A percentile compares a stretch with the other conserved stretches of the same genome.
Conservation (phyloP, 257 asterid genomes). For the Forsythia suspensa region DNA sequence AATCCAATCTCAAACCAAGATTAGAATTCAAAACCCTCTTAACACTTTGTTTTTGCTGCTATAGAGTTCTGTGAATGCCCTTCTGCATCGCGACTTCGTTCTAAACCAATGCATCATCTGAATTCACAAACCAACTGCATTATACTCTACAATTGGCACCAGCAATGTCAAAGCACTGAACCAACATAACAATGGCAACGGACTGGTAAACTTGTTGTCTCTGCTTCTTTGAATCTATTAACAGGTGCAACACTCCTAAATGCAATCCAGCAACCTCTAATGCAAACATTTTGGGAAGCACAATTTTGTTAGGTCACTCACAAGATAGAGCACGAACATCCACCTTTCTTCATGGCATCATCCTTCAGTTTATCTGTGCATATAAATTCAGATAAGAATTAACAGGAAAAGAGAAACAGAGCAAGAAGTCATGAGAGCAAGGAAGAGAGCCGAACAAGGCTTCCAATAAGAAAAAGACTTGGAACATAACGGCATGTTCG, state of each 20-base stretch:
- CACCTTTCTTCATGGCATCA: conserved; percentile 52
- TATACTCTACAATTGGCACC: conserved; percentile 7
- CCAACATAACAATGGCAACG: conserved; percentile 5
- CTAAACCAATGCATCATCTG: neutral
- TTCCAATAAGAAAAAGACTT: neutral
- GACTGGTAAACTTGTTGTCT: conserved; percentile 9
- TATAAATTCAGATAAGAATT: neutral
- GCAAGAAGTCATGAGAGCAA: neutral
- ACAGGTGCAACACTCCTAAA: conserved; percentile 35
- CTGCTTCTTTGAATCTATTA: conserved; percentile 30
- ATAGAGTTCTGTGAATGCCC: neutral
- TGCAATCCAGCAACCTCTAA: conserved; percentile 27
- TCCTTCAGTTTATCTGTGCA: conserved; percentile 67
- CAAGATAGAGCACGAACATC: conserved; percentile 74
- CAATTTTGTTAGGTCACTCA: conserved; percentile 22
- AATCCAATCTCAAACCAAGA: conserved; percentile 19
- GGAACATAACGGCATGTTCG: neutral
- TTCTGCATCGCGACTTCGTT: neutral
- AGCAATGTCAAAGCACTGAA: conserved; percentile 13
- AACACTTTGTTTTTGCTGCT: neutral
- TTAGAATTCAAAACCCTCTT: too few relatives aligned
- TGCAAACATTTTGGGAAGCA: conserved; percentile 30
- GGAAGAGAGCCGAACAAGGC: neutral
- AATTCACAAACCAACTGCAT: neutral
- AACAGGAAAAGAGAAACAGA: neutral